A percentile compares a stretch with the other conserved stretches of the same genome.
Conservation (phyloP, 768 basidiomycete species). For the Pulveroboletus ravenelii region DNA sequence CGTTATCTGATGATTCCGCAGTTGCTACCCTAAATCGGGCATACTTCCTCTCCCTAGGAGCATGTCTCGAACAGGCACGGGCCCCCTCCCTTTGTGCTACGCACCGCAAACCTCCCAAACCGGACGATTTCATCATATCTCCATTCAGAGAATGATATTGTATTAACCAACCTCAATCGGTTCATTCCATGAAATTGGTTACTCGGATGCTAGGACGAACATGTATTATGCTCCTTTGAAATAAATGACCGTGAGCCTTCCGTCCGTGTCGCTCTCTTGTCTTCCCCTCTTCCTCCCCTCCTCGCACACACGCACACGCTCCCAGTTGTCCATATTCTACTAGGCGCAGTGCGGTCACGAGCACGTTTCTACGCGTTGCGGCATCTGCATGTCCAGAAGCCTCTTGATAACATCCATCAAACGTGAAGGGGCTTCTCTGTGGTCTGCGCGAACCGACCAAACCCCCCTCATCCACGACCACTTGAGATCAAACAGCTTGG, state of each 20-base stretch:
- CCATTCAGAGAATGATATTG: too few species aligned
- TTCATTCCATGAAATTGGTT: constrained; percentile 14
- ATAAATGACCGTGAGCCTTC: constrained; percentile 13
- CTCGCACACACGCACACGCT: neutral
- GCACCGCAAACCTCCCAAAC: too few species aligned
- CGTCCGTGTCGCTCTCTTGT: neutral
- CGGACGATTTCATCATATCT: too few species aligned
- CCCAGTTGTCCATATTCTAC: neutral
- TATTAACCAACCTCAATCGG: too few species aligned
- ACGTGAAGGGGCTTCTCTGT: neutral
- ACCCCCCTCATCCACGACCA: neutral
- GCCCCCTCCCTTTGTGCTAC: too few species aligned
- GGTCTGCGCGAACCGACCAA: too few species aligned
- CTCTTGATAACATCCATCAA: neutral
- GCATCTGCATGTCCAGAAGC: constrained; percentile 2
- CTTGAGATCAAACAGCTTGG: constrained; percentile 2
- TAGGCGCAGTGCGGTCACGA: constrained; percentile 1
- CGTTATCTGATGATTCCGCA: too few species aligned
- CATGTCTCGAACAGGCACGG: too few species aligned
- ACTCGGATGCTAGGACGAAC: constrained; percentile 6
- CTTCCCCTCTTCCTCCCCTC: neutral
- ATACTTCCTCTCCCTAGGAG: too few species aligned
- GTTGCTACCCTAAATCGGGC: too few species aligned
- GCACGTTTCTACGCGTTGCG: neutral
- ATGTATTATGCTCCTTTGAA: neutral